Evolutionary conservation across 2,329 filamentous ascomycete genomes (phyloP), one percentile per base, ranked within the genome.

Genomic region (Beauveria medogensis): DNA sequence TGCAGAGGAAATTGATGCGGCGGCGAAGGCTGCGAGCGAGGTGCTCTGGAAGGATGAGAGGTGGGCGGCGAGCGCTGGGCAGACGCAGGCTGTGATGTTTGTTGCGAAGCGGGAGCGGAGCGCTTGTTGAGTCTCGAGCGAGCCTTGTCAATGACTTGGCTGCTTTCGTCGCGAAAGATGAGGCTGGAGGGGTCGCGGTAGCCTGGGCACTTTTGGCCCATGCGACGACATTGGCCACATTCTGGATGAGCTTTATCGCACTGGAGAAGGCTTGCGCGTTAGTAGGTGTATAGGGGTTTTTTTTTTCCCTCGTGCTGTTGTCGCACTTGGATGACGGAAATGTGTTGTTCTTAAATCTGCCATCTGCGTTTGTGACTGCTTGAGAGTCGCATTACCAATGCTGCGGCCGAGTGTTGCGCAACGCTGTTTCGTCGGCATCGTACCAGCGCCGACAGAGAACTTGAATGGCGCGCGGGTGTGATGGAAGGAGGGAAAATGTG

Each of bases 161-260:
- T 62, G 60, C 60, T 62, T 57, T 62, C 60, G 51, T 62, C 60
- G 14, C 60, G 60, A 22, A 62, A 59, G 44, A 62, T 62, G 20
- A 62, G 55, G 55, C 60, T 56, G 37, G 54, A 59, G 30, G 55
- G 60, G 55, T 62, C 60, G 18, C 60, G 55, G 55, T 62, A 62
- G 55, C 60, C 60, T 34, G 60, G 60, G 55, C 60, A 62, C 28
- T 56, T 54, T 58, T 59, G 55, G 34, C 55, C 55, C 55, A 62
- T 58, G 48, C 60, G 60, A 47, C 60, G 60, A 37, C 60, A 62
- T 46, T 62, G 60, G 9, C 60, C 60, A 40, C 60, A 62, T 62
- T 62, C 60, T 44, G 60, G 60, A 18, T 58, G 46, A 55, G 60
- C 60, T 50, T 62, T 62, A 26, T 62, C 60, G 55, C 60, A 62